Evolutionary conservation across 352 stramenopile species (phyloP).

Genomic region (Globisporangium recalcitrans): DNA sequence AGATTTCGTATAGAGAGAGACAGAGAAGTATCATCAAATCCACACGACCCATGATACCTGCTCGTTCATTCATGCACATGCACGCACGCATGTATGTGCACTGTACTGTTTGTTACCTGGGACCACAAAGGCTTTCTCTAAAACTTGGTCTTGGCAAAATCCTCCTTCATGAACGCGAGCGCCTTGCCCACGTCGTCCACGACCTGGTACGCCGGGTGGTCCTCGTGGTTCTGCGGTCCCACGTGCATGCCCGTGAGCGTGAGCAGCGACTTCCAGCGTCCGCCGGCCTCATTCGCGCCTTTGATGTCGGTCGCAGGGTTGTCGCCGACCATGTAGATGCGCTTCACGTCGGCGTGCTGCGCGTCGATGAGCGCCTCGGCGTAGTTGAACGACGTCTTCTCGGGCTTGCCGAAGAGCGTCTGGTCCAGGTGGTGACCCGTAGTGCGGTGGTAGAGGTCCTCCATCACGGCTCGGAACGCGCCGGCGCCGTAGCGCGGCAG

Average conservation of each 20-base stretch:
- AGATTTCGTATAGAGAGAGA: constrained; percentile 8
- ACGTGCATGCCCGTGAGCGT: constrained; percentile 81
- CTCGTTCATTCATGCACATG: not conserved
- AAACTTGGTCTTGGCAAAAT: constrained; percentile 33
- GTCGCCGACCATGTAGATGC: constrained; percentile 86
- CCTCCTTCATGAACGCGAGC: constrained; percentile 72
- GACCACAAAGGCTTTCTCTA: constrained; percentile 1
- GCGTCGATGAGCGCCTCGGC: constrained; percentile 70
- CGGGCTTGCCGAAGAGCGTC: constrained; percentile 76
- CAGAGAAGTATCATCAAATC: not conserved
- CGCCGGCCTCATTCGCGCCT: constrained; percentile 64
- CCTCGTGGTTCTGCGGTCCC: constrained; percentile 58
- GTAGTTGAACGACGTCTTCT: constrained; percentile 69
- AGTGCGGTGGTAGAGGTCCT: constrained; percentile 67
- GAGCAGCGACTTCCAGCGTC: constrained; percentile 80
- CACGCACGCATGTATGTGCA: not conserved
- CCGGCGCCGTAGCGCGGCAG: constrained; percentile 74
- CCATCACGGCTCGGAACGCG: constrained; percentile 73
- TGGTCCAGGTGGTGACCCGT: constrained; percentile 72
- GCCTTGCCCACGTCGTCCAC: constrained; percentile 65
- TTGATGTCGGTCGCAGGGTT: constrained; percentile 82
- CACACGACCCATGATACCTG: not conserved
- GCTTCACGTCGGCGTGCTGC: constrained; percentile 57
- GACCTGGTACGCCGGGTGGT: constrained; percentile 61
- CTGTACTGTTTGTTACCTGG: not conserved